Evolutionary conservation across 1,139 yeast species (phyloP).

Genomic region (Hyphopichia wangnamkhiaoensis): DNA sequence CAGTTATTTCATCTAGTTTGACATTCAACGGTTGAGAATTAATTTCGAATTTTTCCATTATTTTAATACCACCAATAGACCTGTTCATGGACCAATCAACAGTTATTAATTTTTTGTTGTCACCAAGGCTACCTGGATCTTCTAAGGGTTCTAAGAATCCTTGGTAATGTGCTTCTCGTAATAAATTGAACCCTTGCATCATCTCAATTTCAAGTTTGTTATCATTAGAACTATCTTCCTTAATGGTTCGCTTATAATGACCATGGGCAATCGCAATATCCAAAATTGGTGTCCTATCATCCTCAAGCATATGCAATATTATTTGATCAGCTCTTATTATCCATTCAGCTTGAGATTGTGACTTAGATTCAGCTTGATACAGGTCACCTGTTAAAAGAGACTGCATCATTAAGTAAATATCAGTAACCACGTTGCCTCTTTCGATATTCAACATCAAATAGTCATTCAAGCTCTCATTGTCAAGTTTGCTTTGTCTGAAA

Average conservation of each 20-base stretch:
- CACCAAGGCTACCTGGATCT: constrained; percentile 12
- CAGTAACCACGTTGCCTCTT: constrained; percentile 30
- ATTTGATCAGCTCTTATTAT: constrained; percentile 56
- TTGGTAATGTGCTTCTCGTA: constrained; percentile 34
- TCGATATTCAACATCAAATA: constrained; percentile 30
- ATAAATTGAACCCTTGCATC: constrained; percentile 43
- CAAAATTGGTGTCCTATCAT: constrained; percentile 42
- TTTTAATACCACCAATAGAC: constrained; percentile 68
- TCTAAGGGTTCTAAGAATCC: constrained; percentile 37
- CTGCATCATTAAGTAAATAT: constrained; percentile 39
- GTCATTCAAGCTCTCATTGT: constrained; percentile 41
- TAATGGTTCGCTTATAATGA: constrained; percentile 47
- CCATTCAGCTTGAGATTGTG: constrained; percentile 48
- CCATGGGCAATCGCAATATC: constrained; percentile 44
- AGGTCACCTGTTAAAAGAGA: constrained; percentile 43
- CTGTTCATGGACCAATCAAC: constrained; percentile 65
- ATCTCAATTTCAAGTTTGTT: constrained; percentile 45
- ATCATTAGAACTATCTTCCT: constrained; percentile 45
- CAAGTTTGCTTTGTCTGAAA: constrained; percentile 35
- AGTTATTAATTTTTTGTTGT: constrained; percentile 35
- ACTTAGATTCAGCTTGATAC: constrained; percentile 14
- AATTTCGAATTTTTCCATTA: constrained; percentile 56
- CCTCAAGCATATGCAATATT: constrained; percentile 45
- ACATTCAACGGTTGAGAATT: constrained; percentile 56
- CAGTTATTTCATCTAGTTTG: constrained; percentile 62